Percentiles rank a stretch among this genome's conserved stretches.
These are phyloP conservation scores for Debaryomyces psychrophilus DNA, from an alignment of 1,139 yeast genomes.

Conservation along the genomic window DNA sequence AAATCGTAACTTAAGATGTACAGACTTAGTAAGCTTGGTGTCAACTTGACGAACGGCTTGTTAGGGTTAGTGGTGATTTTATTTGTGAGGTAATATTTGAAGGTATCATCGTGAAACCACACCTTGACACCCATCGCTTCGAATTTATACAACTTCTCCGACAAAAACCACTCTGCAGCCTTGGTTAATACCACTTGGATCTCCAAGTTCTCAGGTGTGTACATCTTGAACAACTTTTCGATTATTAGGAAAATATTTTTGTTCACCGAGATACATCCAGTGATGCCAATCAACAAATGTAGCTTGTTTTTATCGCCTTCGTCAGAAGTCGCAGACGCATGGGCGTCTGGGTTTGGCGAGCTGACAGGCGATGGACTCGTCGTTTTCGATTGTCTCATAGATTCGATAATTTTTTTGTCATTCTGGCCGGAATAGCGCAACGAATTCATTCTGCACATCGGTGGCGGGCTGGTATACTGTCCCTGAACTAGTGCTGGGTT, in stretches of 20 bases:
- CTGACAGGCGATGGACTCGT: slow-evolving; percentile 8
- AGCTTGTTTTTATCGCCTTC: slow-evolving; percentile 19
- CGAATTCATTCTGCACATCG: slow-evolving; percentile 19
- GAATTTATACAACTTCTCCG: slow-evolving; percentile 28
- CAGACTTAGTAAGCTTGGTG: slow-evolving; percentile 19
- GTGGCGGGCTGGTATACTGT: slow-evolving; percentile 11
- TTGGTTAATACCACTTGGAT: slow-evolving; percentile 33
- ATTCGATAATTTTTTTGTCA: slow-evolving; percentile 20
- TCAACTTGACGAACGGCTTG: slow-evolving; percentile 16
- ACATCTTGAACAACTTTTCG: slow-evolving; percentile 31
- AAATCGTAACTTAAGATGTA: slow-evolving; percentile 26
- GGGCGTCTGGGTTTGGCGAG: slow-evolving; percentile 3
- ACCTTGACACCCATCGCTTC: slow-evolving; percentile 31
- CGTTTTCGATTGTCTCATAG: slow-evolving; percentile 15
- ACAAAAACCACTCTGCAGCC: slow-evolving; percentile 32
- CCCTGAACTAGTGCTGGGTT: neutral
- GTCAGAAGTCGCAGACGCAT: neutral
- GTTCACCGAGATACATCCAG: slow-evolving; percentile 30
- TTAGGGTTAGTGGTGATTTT: slow-evolving; percentile 13
- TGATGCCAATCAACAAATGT: slow-evolving; percentile 32
- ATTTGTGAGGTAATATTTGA: slow-evolving; percentile 21
- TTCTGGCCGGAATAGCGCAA: slow-evolving; percentile 18
- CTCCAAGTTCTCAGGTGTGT: slow-evolving; percentile 27
- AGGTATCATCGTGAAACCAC: slow-evolving; percentile 32
- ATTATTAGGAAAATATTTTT: slow-evolving; percentile 30